Base-by-base conservation (phyloP, 2,329 filamentous ascomycete genomes). In the Colletotrichum sp. region DNA sequence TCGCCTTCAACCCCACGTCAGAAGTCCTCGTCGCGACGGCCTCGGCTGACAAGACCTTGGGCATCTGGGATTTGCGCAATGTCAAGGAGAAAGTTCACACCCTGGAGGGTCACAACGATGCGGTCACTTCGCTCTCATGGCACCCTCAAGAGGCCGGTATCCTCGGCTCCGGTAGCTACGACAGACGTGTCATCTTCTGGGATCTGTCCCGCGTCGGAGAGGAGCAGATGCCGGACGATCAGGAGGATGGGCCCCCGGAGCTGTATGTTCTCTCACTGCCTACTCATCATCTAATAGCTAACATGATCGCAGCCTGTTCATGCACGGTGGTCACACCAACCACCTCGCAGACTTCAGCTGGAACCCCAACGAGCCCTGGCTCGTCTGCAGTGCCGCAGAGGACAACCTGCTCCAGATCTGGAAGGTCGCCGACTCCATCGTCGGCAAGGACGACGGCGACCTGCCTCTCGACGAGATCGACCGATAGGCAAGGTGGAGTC, bases 281-380 rank as follows among this genome's bases (percentile, higher is more conserved):
- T 26, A 32, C 39, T 10, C 10, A 12, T 13, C 2, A 13, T 16
- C 6, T 22, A 15, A 6, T 55, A 75, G 67, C 79, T 84, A 78
- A 83, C 78, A 78, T 6, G 22, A 39, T 69, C 55, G 8, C 75
- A 96, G 95, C 63, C 88, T 99, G 2, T 99, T 99, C 86, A 99
- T 99, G 96, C 97, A 99, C 82, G 97, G 97, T 77, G 97, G 97
- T 36, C 98, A 99, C 87, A 99, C 97, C 13, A 98, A 98, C 86
- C 94, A 98, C 79, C 92, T 99, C 77, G 96, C 95, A 44, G 98
- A 99, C 85, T 99, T 99, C 82, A 96, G 94, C 86, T 99, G 96
- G 96, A 99, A 99, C 85, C 92, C 93, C 80, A 98, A 98, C 83
- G 96, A 98, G 81, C 96, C 96, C 6, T 99, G 98, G 98, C 92